phyloP scores from a whole-genome alignment of 2,329 filamentous ascomycete genomes.

The Trichoderma sp. region DNA sequence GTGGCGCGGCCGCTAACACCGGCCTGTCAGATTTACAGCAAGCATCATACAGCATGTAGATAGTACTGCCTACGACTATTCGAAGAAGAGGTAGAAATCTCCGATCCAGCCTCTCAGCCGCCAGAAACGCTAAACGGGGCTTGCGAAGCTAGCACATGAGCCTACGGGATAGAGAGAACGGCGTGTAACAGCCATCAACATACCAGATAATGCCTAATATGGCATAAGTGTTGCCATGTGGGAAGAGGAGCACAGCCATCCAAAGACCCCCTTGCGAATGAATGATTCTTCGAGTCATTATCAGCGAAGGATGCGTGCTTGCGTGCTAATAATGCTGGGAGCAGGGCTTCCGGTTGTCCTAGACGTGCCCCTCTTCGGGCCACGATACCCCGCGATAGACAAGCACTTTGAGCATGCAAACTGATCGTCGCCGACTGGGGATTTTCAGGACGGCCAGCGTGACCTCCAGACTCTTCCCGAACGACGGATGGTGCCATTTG shows the following conservation, averaged over 20 bases:
- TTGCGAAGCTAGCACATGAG: not conserved
- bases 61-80: not conserved
- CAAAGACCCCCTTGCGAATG: not conserved
- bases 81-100: constrained; percentile 7
- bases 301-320: constrained; percentile 4
- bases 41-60: not conserved
- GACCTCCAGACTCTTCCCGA: constrained; percentile 2
- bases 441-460: not conserved
- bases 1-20: not conserved
- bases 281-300: not conserved
- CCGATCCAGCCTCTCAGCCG: constrained; percentile 26
- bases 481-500: constrained; percentile 8
- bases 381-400: constrained; percentile 26
- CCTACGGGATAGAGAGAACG: not conserved
- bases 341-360: constrained; percentile 6
- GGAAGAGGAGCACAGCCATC: not conserved
- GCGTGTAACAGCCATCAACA: not conserved
- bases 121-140: constrained; percentile 16
- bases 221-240: not conserved
- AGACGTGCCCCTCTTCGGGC: constrained; percentile 12
- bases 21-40: not conserved
- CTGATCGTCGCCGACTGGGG: constrained; percentile 17
- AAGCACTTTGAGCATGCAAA: not conserved
- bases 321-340: not conserved
- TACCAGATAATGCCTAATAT: not conserved